Evolutionary conservation across 2,329 filamentous ascomycete genomes (phyloP), one percentile per base, ranked within the genome.

Genomic region (Pseudogymnoascus sp.): DNA sequence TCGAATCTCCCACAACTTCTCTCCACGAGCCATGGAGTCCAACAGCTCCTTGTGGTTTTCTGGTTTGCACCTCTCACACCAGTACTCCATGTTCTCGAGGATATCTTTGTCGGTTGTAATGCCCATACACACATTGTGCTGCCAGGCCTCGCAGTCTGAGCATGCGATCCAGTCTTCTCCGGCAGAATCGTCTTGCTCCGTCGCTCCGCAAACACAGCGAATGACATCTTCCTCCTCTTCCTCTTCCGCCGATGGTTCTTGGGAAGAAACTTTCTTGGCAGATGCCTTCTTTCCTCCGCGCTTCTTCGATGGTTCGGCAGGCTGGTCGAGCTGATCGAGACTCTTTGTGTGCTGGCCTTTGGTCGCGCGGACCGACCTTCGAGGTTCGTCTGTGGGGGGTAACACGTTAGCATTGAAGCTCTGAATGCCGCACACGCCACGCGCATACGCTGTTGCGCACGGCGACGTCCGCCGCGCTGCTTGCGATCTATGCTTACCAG

Each of bases 81-180:
- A 96, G 78, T 99, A 99, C 75, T 90, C 83, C 61, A 70, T 70
- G 38, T 65, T 46, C 33, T 65, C 63, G 10, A 59, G 59, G 13
- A 65, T 77, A 64, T 83, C 89, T 33, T 88, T 85, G 69, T 90
- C 91, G 56, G 88, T 86, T 71, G 83, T 86, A 73, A 97, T 85
- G 62, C 91, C 91, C 80, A 99, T 91, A 74, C 95, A 99, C 67
- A 96, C 88, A 72, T 97, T 97, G 77, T 99, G 95, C 77, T 99
- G 95, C 95, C 95, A 99, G 44, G 89, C 93, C 59, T 86, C 86
- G 76, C 95, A 99, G 56, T 84, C 85, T 75, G 99, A 95, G 79
- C 95, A 99, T 65, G 90, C 91, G 71, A 99, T 96, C 92, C 96
- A 97, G 61, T 92, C 88, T 70, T 95, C 88, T 68, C 89, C 90